Conservation (phyloP, 768 basidiomycete species). For the Mycena vitilis region DNA sequence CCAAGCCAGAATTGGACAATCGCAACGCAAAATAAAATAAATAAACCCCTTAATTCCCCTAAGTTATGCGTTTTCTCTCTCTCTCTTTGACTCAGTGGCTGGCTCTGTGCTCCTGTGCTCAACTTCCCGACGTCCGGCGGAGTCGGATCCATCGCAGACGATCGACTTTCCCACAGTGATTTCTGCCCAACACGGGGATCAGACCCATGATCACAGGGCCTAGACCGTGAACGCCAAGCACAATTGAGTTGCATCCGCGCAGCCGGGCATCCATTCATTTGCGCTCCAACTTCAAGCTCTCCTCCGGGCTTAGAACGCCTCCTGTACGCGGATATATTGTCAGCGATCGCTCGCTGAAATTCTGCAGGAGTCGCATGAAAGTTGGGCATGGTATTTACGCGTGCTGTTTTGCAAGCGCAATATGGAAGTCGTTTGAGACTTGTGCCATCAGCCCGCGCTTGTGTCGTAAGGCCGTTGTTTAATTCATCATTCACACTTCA, state of each 20-base stretch:
- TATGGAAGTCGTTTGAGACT: background rate
- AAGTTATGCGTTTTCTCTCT: no score
- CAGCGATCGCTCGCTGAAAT: background rate
- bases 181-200: background rate
- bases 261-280: background rate
- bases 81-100: no score
- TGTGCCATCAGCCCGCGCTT: background rate
- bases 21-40: no score
- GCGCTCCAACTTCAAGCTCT: no score
- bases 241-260: background rate
- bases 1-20: no score
- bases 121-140: no score
- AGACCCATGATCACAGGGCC: background rate
- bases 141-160: no score
- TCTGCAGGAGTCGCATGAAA: background rate
- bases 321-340: no score
- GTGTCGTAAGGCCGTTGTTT: background rate
- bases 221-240: background rate
- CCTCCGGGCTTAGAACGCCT: no score
- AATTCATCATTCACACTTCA: slow-evolving; percentile 2
- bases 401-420: background rate
- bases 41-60: no score
- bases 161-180: background rate
- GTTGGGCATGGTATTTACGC: background rate
- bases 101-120: no score